phyloP scores from a whole-genome alignment of 441 rosid genomes.

The Pelargonium cotyledonis region DNA sequence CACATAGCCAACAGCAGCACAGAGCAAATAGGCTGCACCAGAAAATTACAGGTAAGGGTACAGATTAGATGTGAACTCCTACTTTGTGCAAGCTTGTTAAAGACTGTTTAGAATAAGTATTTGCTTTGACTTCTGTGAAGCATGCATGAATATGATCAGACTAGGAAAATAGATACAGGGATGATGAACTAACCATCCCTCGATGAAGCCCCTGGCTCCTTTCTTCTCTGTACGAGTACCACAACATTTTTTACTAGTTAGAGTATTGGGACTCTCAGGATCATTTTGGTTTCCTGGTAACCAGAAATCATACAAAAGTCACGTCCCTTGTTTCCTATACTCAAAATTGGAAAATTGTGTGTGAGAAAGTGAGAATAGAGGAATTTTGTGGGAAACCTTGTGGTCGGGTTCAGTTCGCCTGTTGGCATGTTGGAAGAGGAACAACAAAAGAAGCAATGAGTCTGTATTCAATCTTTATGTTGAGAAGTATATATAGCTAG shows the following conservation, averaged over 20 bases:
- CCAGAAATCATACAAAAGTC: conserved; percentile 6
- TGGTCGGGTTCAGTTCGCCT: too few relatives aligned
- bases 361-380: neutral
- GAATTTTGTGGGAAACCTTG: neutral
- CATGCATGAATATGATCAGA: neutral
- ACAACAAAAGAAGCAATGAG: too few relatives aligned
- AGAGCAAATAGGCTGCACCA: conserved; percentile 51
- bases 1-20: conserved; percentile 67
- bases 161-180: neutral
- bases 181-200: conserved; percentile 42
- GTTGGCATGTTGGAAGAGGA: too few relatives aligned
- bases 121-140: neutral
- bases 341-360: neutral
- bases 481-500: too few relatives aligned
- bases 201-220: conserved; percentile 57
- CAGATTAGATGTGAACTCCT: neutral
- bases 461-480: too few relatives aligned
- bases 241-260: conserved; percentile 24
- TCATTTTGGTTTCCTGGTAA: conserved; percentile 26
- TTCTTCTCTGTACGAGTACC: conserved; percentile 31
- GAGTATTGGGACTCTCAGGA: conserved; percentile 21
- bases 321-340: neutral
- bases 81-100: neutral
- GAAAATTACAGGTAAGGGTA: neutral
- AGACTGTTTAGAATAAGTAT: neutral